Base-by-base conservation (phyloP, 768 basidiomycete species). In the Phaeolepiota aurea region DNA sequence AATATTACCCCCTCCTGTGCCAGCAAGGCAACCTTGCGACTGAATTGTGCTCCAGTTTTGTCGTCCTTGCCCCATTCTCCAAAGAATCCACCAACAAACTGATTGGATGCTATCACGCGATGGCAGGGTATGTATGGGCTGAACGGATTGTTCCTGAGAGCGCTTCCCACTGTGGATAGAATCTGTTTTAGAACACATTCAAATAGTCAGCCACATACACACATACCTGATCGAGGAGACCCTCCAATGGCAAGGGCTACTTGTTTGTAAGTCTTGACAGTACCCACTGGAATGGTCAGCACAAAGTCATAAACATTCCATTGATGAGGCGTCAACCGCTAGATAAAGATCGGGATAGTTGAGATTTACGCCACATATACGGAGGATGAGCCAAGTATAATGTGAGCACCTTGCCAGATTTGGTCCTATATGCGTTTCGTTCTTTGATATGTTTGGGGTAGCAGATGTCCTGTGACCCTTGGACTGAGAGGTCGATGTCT, bases 91-190 rank as follows among this genome's bases (percentile, higher is more conserved):
- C 80, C 82, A 10, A 83, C 63, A 40, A 67, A 79, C 9, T 69
- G 54, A 45, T 68, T 74, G 0, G 78, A 74, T 0, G 80, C 77
- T 11, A 85, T 72, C 39, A 86, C 69, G 22, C 82, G 74, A 49
- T 85, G 83, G 44, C 83, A 86, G 0, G 82, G 83, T 3, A 85
- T 66, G 43, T 64, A 69, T 0, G 82, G 82, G 3, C 71, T 69
- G 54, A 84, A 86, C 0, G 82, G 81, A 48, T 85, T 84, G 37
- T 64, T 67, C 31, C 76, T 65, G 19, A 85, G 57, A 0, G 81
- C 82, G 21, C 61, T 66, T 14, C 82, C 83, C n/a, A 81, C 81
- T 20, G n/a, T 37, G 9, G n/a, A 20, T n/a, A n/a, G n/a, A n/a
- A n/a, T n/a, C n/a, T n/a, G n/a, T n/a, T n/a, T n/a, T n/a, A n/a